These are phyloP conservation scores for Ettlia oleoabundans DNA, from an alignment of 139 green algal species.

Conservation along the genomic window DNA sequence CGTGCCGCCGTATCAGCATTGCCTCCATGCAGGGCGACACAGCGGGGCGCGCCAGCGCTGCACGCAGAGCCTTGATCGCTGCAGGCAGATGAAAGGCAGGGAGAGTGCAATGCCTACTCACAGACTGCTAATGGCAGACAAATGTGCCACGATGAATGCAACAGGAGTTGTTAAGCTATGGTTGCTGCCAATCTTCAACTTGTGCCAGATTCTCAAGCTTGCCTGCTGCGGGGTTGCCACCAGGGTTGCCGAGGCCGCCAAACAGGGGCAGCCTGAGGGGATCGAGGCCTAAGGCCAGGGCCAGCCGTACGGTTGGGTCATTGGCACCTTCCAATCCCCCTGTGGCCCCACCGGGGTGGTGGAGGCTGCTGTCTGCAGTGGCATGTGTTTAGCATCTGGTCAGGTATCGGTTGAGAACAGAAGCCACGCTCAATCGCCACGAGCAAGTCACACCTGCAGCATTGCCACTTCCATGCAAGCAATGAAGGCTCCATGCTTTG, in stretches of 20 bases:
- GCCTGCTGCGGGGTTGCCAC: not conserved
- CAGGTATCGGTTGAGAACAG: not conserved
- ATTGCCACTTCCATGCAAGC: not conserved
- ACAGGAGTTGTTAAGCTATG: too few relatives aligned
- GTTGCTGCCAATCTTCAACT: not conserved
- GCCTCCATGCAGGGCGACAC: not conserved
- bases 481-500: not conserved
- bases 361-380: not conserved
- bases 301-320: not conserved
- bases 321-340: not conserved
- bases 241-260: not conserved
- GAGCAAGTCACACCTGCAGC: not conserved
- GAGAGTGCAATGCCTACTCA: not conserved
- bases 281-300: conserved; percentile 16
- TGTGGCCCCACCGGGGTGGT: not conserved
- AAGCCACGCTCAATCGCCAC: not conserved
- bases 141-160: too few relatives aligned
- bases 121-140: not conserved
- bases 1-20: not conserved
- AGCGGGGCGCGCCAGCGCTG: not conserved
- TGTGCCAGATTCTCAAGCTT: not conserved
- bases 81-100: not conserved
- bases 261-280: conserved; percentile 2
- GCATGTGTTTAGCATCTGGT: not conserved
- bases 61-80: conserved; percentile 18